These are phyloP conservation scores for Penicillium flavigenum DNA, from an alignment of 495 filamentous ascomycete species.

Conservation along the genomic window DNA sequence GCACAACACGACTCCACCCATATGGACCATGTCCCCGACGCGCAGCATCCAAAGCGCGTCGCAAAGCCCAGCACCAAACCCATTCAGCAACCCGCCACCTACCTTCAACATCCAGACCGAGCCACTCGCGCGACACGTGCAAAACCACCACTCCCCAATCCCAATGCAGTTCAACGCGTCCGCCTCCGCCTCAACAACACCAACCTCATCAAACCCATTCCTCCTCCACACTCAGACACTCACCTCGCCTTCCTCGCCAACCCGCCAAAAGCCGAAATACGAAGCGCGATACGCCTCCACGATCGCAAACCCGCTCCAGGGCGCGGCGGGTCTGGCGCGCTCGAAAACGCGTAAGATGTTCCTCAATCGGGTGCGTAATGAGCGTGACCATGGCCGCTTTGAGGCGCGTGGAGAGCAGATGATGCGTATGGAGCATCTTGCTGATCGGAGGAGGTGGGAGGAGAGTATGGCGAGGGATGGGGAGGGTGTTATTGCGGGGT, in stretches of 20 bases:
- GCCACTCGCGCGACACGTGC: constrained; percentile 4
- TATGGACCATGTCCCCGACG: constrained; percentile 30
- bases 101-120: constrained; percentile 21
- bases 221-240: constrained; percentile 5
- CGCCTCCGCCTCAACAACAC: constrained; percentile 9
- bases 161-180: constrained; percentile 10
- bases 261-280: constrained; percentile 24
- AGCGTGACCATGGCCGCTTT: constrained; percentile 65
- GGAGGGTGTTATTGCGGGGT: constrained; percentile 26
- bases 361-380: constrained; percentile 71
- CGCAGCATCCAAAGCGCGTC: background rate
- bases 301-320: constrained; percentile 32
- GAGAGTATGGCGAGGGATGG: constrained; percentile 42
- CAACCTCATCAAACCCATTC: constrained; percentile 9
- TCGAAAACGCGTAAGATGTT: constrained; percentile 57
- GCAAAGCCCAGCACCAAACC: background rate
- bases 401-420: constrained; percentile 79
- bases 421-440: constrained; percentile 42
- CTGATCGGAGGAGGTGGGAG: constrained; percentile 52
- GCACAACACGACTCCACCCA: constrained; percentile 25
- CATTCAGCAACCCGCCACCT: constrained; percentile 9
- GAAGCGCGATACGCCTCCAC: constrained; percentile 32
- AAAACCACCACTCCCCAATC: constrained; percentile 13
- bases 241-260: constrained; percentile 18
- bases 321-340: constrained; percentile 27